Evolutionary conservation across 2,329 filamentous ascomycete species (phyloP).

Genomic region (Stagonosporopsis tanaceti): DNA sequence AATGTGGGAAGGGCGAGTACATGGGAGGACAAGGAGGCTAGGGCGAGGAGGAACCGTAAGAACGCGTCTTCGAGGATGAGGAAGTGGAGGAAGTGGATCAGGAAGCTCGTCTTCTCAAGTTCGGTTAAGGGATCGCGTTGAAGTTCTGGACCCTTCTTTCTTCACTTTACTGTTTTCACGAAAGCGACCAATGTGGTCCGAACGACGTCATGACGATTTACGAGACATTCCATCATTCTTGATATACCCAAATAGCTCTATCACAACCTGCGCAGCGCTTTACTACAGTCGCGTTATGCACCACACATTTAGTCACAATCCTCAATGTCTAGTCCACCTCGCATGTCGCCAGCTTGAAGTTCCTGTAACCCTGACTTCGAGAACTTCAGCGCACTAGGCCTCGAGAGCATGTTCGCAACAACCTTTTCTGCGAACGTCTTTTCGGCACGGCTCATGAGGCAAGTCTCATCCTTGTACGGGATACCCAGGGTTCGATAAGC

Average conservation of each 20-base stretch:
- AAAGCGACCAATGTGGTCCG: background rate
- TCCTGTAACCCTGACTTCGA: background rate
- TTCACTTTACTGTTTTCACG: background rate
- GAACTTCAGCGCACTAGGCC: background rate
- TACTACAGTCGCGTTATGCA: too few species aligned
- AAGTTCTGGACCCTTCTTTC: background rate
- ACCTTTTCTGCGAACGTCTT: background rate
- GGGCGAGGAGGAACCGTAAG: background rate
- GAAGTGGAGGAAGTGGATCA: constrained; percentile 1
- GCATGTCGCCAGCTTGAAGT: background rate
- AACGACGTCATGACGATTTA: background rate
- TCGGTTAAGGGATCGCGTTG: background rate
- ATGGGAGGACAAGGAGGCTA: constrained; percentile 6
- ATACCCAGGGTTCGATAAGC: constrained; percentile 17
- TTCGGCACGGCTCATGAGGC: background rate
- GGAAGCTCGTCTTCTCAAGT: background rate
- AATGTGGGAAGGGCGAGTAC: background rate
- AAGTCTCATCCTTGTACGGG: background rate
- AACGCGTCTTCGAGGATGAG: background rate
- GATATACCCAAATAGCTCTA: background rate
- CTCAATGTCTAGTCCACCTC: background rate
- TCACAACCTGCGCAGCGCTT: background rate
- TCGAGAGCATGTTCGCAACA: background rate
- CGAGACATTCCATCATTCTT: background rate
- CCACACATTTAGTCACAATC: background rate